Conservation (phyloP, 2,329 filamentous ascomycete species). For the Pestalotiopsis sp. region DNA sequence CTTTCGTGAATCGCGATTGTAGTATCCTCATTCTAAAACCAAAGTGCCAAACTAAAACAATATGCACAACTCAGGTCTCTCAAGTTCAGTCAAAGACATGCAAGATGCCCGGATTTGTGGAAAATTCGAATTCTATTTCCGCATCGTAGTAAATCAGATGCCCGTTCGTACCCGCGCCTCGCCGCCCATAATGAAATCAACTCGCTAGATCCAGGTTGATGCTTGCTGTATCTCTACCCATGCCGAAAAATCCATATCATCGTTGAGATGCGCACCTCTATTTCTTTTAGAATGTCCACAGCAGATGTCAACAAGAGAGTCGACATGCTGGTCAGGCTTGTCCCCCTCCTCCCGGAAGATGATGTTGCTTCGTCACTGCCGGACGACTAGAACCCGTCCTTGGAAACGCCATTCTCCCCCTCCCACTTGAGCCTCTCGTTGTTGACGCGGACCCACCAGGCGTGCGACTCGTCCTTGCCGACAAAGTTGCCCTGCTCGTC, state of each 20-base stretch:
- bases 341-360: too few relatives aligned
- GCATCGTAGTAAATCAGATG: background rate
- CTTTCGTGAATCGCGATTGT: too few relatives aligned
- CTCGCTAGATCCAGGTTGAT: background rate
- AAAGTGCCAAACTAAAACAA: too few relatives aligned
- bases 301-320: too few relatives aligned
- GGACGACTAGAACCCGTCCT: conserved; percentile 30
- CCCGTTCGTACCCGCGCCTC: background rate
- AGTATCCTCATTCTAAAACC: too few relatives aligned
- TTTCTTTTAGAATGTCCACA: background rate
- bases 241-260: background rate
- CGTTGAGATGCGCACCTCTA: background rate
- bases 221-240: background rate
- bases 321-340: too few relatives aligned
- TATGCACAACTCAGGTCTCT: too few relatives aligned
- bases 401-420: conserved; percentile 38
- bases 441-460: conserved; percentile 59
- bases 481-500: conserved; percentile 44
- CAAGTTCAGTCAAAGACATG: too few relatives aligned
- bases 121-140: background rate
- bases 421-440: conserved; percentile 45
- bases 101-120: background rate
- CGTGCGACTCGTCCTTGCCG: conserved; percentile 50
- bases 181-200: background rate
- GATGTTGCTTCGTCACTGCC: too few relatives aligned